phyloP scores from a whole-genome alignment of 225 moss, liverwort and hornwort species.

The Neckera pumila region DNA sequence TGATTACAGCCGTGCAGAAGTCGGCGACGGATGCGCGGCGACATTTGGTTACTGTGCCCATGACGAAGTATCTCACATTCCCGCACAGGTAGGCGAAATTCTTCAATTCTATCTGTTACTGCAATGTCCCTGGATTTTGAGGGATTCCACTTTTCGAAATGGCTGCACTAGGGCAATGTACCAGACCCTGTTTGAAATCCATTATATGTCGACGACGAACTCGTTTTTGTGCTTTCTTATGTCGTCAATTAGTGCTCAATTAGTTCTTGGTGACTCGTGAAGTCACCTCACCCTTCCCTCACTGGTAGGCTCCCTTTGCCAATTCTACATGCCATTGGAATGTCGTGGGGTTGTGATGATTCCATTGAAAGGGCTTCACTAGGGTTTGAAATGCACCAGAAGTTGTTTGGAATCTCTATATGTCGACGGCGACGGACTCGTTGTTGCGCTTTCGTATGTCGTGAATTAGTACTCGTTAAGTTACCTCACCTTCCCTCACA shows the following conservation, averaged over 20 bases:
- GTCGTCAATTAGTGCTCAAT: not conserved
- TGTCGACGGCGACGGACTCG: not conserved
- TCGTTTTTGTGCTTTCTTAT: not conserved
- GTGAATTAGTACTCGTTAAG: not conserved
- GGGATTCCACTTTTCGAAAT: not conserved
- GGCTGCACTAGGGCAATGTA: not conserved
- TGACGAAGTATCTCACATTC: constrained; percentile 97
- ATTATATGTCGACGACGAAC: not conserved
- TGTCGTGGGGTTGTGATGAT: not conserved
- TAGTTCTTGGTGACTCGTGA: not conserved
- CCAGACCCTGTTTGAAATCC: not conserved
- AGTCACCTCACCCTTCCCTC: not conserved
- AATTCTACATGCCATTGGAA: not conserved
- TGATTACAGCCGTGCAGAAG: constrained; percentile 94
- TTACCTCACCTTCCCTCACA: not conserved
- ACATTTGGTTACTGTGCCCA: constrained; percentile 76
- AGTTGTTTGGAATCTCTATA: not conserved
- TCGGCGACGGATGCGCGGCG: constrained; percentile 68
- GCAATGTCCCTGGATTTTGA: not conserved
- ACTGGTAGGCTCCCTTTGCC: not conserved
- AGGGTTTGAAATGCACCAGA: not conserved
- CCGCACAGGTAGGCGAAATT: constrained; percentile 63
- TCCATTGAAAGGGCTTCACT: not conserved
- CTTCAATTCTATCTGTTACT: not conserved
- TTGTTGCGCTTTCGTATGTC: not conserved